These are phyloP conservation scores for Thelonectria rubi DNA, from an alignment of 2,329 filamentous ascomycete species.

Conservation along the genomic window DNA sequence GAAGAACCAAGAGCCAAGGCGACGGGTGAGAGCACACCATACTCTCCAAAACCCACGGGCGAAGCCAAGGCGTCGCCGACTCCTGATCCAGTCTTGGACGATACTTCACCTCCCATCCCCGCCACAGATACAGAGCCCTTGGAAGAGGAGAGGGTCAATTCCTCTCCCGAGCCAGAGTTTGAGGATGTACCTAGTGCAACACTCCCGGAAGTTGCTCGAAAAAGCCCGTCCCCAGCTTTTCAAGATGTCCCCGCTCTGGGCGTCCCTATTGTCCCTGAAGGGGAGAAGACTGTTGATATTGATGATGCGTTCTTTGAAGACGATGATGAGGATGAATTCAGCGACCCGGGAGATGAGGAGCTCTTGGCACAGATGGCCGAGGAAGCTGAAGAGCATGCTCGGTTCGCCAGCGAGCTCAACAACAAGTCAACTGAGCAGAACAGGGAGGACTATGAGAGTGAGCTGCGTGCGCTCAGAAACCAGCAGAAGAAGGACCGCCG, in stretches of 20 bases:
- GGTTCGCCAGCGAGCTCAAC: constrained; percentile 89
- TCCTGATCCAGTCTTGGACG: constrained; percentile 8
- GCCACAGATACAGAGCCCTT: neutral
- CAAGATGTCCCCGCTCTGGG: constrained; percentile 25
- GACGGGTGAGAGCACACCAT: neutral
- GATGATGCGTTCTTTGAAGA: constrained; percentile 57
- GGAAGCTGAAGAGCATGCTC: constrained; percentile 92
- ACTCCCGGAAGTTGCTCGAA: constrained; percentile 16
- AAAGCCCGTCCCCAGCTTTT: constrained; percentile 28
- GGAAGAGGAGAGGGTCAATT: constrained; percentile 42
- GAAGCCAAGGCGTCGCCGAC: constrained; percentile 3
- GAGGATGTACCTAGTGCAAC: constrained; percentile 46
- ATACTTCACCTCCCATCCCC: constrained; percentile 4
- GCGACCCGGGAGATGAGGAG: constrained; percentile 92
- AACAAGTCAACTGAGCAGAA: constrained; percentile 75
- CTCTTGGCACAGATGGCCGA: constrained; percentile 84
- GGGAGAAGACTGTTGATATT: constrained; percentile 21
- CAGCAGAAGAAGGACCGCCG: constrained; percentile 97
- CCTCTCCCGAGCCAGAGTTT: constrained; percentile 50
- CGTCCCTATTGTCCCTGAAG: neutral
- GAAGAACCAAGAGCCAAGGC: constrained; percentile 18
- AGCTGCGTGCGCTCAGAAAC: constrained; percentile 85
- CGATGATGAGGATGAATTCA: constrained; percentile 78
- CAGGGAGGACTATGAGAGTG: constrained; percentile 82
- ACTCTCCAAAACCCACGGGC: neutral